phyloP scores from a whole-genome alignment of 164 flowering plant genomes.

The Litsea cubeba region DNA sequence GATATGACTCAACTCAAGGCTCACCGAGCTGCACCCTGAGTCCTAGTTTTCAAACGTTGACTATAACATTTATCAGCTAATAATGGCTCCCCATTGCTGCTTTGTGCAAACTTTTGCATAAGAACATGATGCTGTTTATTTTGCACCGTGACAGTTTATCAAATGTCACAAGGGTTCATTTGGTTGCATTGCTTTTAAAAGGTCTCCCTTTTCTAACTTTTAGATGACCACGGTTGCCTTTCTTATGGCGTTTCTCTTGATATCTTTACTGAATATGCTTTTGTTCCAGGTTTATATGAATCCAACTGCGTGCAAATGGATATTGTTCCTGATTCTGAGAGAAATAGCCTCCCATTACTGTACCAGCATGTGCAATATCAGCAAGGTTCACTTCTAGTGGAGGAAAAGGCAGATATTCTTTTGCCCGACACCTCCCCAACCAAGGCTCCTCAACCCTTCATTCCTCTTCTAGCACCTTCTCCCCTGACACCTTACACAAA shows the following conservation, averaged over 20 bases:
- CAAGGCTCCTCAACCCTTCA: slow-evolving; percentile 63
- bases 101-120: too few species aligned
- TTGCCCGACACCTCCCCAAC: slow-evolving; percentile 51
- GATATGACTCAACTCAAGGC: too few species aligned
- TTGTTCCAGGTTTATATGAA: slow-evolving; percentile 38
- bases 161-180: not conserved
- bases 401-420: slow-evolving; percentile 22
- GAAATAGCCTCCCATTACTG: not conserved
- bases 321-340: not conserved
- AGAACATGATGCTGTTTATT: not conserved
- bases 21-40: too few species aligned
- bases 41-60: too few species aligned
- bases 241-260: not conserved
- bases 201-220: not conserved
- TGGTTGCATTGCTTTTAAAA: not conserved
- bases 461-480: slow-evolving; percentile 88
- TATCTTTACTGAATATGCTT: slow-evolving; percentile 3
- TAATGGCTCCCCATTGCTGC: too few species aligned
- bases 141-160: not conserved
- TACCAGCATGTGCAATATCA: slow-evolving; percentile 3
- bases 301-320: slow-evolving; percentile 24
- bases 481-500: slow-evolving; percentile 82
- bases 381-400: slow-evolving; percentile 19
- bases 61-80: too few species aligned
- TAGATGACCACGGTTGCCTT: not conserved